Percentiles rank a stretch among this genome's conserved stretches.
phyloP scores from a whole-genome alignment of 495 filamentous ascomycete genomes.

The Lasiosphaeria miniovina region DNA sequence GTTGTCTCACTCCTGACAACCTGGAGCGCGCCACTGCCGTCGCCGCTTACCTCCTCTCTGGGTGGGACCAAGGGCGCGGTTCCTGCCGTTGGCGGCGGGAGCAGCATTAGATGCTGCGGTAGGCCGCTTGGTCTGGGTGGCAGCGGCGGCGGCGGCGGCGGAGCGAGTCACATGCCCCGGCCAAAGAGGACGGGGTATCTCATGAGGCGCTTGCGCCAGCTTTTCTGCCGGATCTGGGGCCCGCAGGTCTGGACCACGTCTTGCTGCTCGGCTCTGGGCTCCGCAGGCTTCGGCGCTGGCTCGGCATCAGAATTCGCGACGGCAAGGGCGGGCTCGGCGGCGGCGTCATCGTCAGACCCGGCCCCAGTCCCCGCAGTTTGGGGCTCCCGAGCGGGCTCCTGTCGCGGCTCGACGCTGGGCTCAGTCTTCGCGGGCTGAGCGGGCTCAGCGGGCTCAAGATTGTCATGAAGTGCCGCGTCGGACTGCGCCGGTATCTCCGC shows the following conservation, averaged over 20 bases:
- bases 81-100: not conserved
- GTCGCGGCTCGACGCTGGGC: constrained; percentile 21
- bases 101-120: not conserved
- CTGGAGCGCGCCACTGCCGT: constrained; percentile 1
- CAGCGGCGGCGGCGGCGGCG: constrained; percentile 4
- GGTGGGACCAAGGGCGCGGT: not conserved
- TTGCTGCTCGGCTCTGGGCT: constrained; percentile 12
- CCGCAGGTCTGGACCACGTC: constrained; percentile 11
- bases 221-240: constrained; percentile 21
- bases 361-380: constrained; percentile 9
- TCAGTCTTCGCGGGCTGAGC: constrained; percentile 24
- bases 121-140: constrained; percentile 7
- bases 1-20: not conserved
- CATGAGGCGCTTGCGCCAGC: constrained; percentile 31
- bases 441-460: constrained; percentile 29
- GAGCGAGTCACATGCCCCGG: constrained; percentile 29
- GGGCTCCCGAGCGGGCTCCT: constrained; percentile 26
- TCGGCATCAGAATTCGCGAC: constrained; percentile 14
- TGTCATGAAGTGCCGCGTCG: constrained; percentile 17
- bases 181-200: constrained; percentile 30
- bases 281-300: constrained; percentile 16
- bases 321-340: constrained; percentile 15
- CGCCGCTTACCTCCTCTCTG: constrained; percentile 9
- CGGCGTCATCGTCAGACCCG: constrained; percentile 9
- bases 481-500: constrained; percentile 11